These are phyloP conservation scores for Alnus glutinosa DNA, from an alignment of 306 rosid species.

Conservation along the genomic window DNA sequence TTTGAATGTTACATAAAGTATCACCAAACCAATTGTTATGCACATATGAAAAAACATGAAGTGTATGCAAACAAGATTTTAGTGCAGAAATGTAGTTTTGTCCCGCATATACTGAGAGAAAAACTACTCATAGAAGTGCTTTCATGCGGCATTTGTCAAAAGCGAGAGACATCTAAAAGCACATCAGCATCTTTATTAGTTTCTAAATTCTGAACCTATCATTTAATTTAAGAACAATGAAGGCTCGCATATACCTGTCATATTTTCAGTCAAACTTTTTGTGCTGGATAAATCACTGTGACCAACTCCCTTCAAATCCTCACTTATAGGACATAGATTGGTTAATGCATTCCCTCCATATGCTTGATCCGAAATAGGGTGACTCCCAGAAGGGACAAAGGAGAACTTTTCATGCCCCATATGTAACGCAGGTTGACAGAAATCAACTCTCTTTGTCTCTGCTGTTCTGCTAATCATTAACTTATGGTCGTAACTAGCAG, in stretches of 20 bases:
- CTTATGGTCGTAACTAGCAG: conserved; percentile 54
- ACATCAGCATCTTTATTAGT: neutral
- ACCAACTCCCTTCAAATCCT: conserved; percentile 58
- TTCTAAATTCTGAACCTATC: neutral
- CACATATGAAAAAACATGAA: neutral
- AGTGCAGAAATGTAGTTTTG: neutral
- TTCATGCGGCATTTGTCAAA: neutral
- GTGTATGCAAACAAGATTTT: neutral
- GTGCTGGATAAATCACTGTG: conserved; percentile 38
- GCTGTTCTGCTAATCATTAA: conserved; percentile 38
- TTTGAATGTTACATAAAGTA: neutral
- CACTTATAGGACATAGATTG: conserved; percentile 58
- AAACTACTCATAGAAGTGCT: too few relatives aligned
- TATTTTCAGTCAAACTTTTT: conserved; percentile 37
- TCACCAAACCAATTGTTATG: neutral
- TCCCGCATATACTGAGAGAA: neutral
- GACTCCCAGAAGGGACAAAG: conserved; percentile 53
- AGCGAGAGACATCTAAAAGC: neutral
- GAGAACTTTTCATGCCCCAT: conserved; percentile 70
- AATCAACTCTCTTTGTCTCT: conserved; percentile 76
- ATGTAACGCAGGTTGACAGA: conserved; percentile 62
- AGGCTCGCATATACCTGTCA: conserved; percentile 50
- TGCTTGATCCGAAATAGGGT: conserved; percentile 44
- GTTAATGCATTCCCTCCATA: conserved; percentile 38
- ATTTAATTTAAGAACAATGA: neutral